phyloP scores from a whole-genome alignment of 2,329 filamentous ascomycete species.

The Fusarium redolens region DNA sequence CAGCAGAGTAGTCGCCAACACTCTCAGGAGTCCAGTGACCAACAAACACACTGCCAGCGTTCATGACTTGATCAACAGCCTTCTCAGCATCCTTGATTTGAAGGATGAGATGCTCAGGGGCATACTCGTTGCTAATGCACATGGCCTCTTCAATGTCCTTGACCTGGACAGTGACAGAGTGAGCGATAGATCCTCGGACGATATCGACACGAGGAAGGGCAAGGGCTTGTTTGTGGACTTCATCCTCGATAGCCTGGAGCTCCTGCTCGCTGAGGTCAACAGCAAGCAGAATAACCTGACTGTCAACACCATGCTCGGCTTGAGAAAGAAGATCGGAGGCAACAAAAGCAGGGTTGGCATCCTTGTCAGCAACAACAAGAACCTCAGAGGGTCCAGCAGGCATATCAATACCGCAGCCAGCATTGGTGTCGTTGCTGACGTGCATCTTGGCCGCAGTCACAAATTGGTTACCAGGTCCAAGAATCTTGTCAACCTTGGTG shows the following conservation, averaged over 20 bases:
- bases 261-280: constrained; percentile 80
- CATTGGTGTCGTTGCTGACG: constrained; percentile 96
- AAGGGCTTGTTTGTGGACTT: constrained; percentile 87
- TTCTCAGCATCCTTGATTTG: constrained; percentile 83
- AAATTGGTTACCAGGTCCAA: constrained; percentile 97
- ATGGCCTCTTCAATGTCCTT: constrained; percentile 78
- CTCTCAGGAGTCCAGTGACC: constrained; percentile 97
- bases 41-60: constrained; percentile 96
- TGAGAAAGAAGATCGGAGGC: constrained; percentile 95
- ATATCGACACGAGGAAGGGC: constrained; percentile 92
- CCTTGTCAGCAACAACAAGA: constrained; percentile 90
- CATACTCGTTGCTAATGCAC: constrained; percentile 90
- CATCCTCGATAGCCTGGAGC: constrained; percentile 87
- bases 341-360: constrained; percentile 92
- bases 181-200: constrained; percentile 87
- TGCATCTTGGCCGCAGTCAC: constrained; percentile 99
- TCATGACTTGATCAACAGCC: constrained; percentile 82
- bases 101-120: constrained; percentile 95
- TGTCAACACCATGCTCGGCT: constrained; percentile 96
- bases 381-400: constrained; percentile 96
- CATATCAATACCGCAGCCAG: constrained; percentile 97
- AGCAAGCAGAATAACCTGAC: constrained; percentile 91
- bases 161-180: constrained; percentile 89
- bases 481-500: constrained; percentile 97
- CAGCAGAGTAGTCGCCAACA: constrained; percentile 97